Evolutionary conservation across 106 monocot species (phyloP), one percentile per base, ranked within the genome.

Genomic region (Triglochin maritima): DNA sequence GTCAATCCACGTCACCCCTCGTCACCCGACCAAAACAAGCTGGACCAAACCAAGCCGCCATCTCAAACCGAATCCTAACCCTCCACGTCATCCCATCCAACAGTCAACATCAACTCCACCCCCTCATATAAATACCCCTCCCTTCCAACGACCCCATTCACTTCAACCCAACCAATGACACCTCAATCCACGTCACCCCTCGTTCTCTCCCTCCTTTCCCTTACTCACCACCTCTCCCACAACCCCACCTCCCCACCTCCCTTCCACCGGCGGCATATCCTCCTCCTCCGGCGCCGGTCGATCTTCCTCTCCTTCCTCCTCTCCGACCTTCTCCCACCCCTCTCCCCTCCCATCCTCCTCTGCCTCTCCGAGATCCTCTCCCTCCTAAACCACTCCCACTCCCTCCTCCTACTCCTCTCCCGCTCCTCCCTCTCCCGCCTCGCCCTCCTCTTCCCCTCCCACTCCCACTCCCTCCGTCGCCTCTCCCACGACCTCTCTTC

Each of bases 351-450:
- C 46, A 72, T 83, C 7, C 73, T 73, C 6, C 79, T 85, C 17
- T 83, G 85, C 65, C 68, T 86, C 47, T 55, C 57, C 13, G 89
- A 89, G 80, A 84, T 81, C 62, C 82, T 84, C 47, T 9, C 49
- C 60, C 78, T 84, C 4, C 76, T 87, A 12, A 79, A 71, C 51
- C 79, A 79, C 9, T 70, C 83, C 66, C 78, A 80, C 65, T 47
- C 74, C 7, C 71, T 83, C 6, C 29, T 29, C 29, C 29, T 29
- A 0, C 63, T 84, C 17, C 77, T 64, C 52, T 68, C 74, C 17
- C 73, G 74, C 72, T 75, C 86, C 47, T 63, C 79, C 43, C 76
- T 83, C 17, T 49, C 49, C 48, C 78, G 80, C 10, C 65, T 84
- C 49, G 55, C 81, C 8, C 80, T 94, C n/a, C 69, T 79, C 14